Evolutionary conservation across 1,284 basidiomycete species (phyloP).

Genomic region (Papiliotrema flavescens): DNA sequence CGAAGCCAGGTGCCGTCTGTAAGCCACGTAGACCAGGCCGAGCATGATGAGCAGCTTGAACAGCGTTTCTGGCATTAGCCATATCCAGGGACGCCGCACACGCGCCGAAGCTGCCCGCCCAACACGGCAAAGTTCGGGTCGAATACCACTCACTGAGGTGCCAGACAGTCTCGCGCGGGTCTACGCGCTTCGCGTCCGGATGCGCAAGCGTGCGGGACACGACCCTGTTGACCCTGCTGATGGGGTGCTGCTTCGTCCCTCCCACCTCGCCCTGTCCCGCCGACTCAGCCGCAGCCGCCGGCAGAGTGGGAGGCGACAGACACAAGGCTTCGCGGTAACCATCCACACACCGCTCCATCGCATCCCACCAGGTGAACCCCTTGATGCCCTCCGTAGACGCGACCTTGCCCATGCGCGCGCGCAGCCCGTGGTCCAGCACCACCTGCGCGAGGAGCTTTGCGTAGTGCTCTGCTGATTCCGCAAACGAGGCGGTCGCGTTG

Average conservation of each 20-base stretch:
- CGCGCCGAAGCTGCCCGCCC: too few relatives aligned
- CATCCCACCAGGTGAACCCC: constrained; percentile 55
- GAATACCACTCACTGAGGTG: constrained; percentile 22
- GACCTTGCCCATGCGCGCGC: constrained; percentile 49
- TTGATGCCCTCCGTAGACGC: constrained; percentile 48
- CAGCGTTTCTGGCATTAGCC: not conserved
- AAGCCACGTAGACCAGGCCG: not conserved
- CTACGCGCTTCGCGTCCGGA: constrained; percentile 8
- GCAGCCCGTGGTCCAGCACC: constrained; percentile 41
- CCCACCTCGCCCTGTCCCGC: constrained; percentile 1
- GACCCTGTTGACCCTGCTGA: constrained; percentile 24
- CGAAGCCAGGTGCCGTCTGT: not conserved
- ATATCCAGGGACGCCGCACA: too few relatives aligned
- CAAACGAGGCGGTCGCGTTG: constrained; percentile 44
- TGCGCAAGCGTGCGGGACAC: constrained; percentile 19
- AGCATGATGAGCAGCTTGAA: not conserved
- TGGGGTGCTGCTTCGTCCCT: constrained; percentile 10
- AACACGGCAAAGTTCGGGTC: not conserved
- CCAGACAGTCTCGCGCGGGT: constrained; percentile 21
- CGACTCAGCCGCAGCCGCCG: not conserved
- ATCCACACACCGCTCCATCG: constrained; percentile 56
- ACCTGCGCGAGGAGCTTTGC: constrained; percentile 49
- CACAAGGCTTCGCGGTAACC: constrained; percentile 52
- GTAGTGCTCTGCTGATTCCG: constrained; percentile 47
- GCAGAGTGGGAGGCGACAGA: constrained; percentile 11